Base-by-base conservation (phyloP, 768 basidiomycete genomes). In the Lentinus tigrinus region DNA sequence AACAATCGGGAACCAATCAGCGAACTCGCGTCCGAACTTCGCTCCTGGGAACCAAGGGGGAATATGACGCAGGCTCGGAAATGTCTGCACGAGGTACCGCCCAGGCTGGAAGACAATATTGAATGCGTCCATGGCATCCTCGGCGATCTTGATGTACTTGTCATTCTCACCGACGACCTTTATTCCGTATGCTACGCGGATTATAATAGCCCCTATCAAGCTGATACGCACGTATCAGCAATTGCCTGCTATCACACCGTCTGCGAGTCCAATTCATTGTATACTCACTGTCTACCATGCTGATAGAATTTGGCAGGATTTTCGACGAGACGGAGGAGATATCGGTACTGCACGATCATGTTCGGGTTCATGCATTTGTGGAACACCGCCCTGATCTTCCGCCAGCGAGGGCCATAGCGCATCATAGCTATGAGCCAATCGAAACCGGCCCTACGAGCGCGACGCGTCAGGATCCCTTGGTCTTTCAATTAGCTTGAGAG, bases 111-210 rank as follows among this genome's bases (percentile, higher is more conserved):
- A 65, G 0, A 76, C 76, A 14, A 65, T 56, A 6, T 62, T 64
- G 37, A 78, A 61, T 1, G 66, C 63, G 1, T 69, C 57, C 4
- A 75, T 59, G 2, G 78, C 76, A 9, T 71, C 62, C 27, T 79
- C 74, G 0, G 76, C 78, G 1, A 75, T 64, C 0, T 60, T 55
- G 19, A 84, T 68, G 61, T 75, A 77, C 3, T 79, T 76, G 60
- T 84, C 82, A 50, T 76, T 63, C 4, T 61, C 24, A 0, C 72
- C 67, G 26, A 69, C 51, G 8, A 77, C 69, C 3, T 76, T 62
- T 11, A 82, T 69, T 2, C 82, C 83, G 60, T 84, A 82, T 0
- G 78, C 74, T 4, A 80, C 56, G 0, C 72, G 72, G 47, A 82
- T 63, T 8, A 77, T 65, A 6, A 74, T 67, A 11, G 72, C 66